phyloP scores from a whole-genome alignment of 495 filamentous ascomycete species.

The Pseudoneurospora amorphoporcata region DNA sequence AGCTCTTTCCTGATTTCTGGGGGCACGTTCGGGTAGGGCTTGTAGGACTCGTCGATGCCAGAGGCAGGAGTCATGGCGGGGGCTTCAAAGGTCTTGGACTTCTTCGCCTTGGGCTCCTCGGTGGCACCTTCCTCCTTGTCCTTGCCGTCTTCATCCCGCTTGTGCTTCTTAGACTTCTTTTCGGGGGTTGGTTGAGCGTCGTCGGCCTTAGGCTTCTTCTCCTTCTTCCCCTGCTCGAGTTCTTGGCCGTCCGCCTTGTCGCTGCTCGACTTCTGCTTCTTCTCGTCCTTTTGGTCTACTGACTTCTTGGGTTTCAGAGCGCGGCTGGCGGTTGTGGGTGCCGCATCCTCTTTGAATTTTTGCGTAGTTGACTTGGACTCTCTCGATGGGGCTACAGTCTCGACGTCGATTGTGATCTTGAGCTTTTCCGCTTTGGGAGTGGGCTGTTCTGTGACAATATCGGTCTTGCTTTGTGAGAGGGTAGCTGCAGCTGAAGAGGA shows the following conservation, averaged over 20 bases:
- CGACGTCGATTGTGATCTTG: neutral
- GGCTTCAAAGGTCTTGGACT: slow-evolving; percentile 1
- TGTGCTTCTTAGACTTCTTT: slow-evolving; percentile 4
- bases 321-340: neutral
- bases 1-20: neutral
- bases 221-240: neutral
- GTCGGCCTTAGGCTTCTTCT: too few species aligned
- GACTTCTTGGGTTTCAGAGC: neutral
- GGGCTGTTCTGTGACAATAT: neutral
- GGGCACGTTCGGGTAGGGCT: neutral
- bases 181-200: too few species aligned
- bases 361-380: neutral
- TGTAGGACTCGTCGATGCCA: neutral
- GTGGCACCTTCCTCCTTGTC: neutral
- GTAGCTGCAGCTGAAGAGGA: neutral
- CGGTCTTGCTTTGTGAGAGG: neutral
- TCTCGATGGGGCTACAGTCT: neutral
- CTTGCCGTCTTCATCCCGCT: neutral
- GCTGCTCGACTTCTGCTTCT: neutral
- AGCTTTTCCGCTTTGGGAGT: neutral
- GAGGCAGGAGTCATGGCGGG: neutral
- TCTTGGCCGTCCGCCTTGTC: neutral
- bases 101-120: slow-evolving; percentile 4
- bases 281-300: neutral
- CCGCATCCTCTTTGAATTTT: neutral